Evolutionary conservation across 805 yeast genomes (phyloP), one percentile per base, ranked within the genome.

Genomic region (Candida oleophila): DNA sequence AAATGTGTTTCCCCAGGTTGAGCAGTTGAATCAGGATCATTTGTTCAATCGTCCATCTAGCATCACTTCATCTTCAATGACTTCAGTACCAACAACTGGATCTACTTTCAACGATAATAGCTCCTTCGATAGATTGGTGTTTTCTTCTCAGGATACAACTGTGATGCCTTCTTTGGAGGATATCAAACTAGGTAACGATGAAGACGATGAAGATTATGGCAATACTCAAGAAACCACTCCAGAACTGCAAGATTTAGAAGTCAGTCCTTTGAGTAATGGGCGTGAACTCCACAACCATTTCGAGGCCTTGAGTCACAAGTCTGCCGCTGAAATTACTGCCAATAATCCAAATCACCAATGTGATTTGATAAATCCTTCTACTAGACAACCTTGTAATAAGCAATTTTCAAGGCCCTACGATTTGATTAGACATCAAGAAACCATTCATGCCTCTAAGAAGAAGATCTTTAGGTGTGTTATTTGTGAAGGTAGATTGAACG

Each of bases 391-490:
- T 20, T 89, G 96, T 66, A 69, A 77, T 55, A 87, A 87, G 67
- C 82, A 83, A 58, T 92, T 92, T 61, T 89, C 97, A 15, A 80
- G 99, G 60, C 76, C 77, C 15, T 72, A 72, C 49, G 77, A 72
- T 55, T 62, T 72, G 52, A 69, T 72, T 18, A 65, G 77, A 48
- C 77, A 72, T 55, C 76, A 72, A 56, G 76, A 72, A 50, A 72
- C 77, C n/a, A 70, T 72, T n/a, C 77, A 72, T 53, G 76, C 77
- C 1, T 46, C 73, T 4, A 67, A 67, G 57, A 72, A 72, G 67
- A 72, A 72, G 60, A 69, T 72, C 18, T 72, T 67, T 52, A 56
- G 77, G 40, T 72, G 77, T 60, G 76, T 72, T 25, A 70, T 72
- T 21, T 72, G 77, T 53, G 77, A 72, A 57, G 76, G 76, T 21